Conservation (phyloP, 2,329 filamentous ascomycete genomes). For the Sclerotinia sclerotiorum region DNA sequence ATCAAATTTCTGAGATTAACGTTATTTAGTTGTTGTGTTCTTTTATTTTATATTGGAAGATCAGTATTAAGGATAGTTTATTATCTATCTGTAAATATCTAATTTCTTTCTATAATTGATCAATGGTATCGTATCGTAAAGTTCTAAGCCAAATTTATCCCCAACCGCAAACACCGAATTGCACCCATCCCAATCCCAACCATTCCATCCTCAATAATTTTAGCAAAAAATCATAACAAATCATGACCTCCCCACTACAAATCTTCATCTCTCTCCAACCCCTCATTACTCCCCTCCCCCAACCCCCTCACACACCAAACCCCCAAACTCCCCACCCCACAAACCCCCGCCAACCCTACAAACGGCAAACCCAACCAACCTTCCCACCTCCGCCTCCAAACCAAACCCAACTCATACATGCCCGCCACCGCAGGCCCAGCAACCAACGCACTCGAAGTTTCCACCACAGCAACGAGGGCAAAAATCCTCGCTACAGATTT, state of each 20-base stretch:
- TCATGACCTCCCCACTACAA: background rate
- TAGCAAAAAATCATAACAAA: no score
- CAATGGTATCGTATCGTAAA: background rate
- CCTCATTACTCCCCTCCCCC: background rate
- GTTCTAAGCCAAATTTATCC: background rate
- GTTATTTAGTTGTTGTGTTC: no score
- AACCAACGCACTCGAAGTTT: constrained; percentile 33
- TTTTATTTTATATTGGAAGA: background rate
- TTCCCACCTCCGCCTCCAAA: constrained; percentile 33
- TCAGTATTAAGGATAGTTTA: background rate
- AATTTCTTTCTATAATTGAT: background rate
- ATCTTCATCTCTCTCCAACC: background rate
- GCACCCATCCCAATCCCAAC: background rate
- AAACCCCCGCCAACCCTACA: constrained; percentile 21
- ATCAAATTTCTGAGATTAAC: no score
- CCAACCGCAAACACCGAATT: background rate
- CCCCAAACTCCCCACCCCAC: constrained; percentile 1
- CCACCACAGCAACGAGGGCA: constrained; percentile 34
- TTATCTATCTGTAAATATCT: background rate
- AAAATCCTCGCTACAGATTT: constrained; percentile 36
- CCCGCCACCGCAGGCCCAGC: constrained; percentile 23
- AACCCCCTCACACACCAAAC: constrained; percentile 13
- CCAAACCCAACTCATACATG: constrained; percentile 33
- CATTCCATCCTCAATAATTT: background rate
- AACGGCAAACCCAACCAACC: constrained; percentile 34